Base-by-base conservation (phyloP, 495 filamentous ascomycete genomes). In the Staphylotrichum tortipilum region DNA sequence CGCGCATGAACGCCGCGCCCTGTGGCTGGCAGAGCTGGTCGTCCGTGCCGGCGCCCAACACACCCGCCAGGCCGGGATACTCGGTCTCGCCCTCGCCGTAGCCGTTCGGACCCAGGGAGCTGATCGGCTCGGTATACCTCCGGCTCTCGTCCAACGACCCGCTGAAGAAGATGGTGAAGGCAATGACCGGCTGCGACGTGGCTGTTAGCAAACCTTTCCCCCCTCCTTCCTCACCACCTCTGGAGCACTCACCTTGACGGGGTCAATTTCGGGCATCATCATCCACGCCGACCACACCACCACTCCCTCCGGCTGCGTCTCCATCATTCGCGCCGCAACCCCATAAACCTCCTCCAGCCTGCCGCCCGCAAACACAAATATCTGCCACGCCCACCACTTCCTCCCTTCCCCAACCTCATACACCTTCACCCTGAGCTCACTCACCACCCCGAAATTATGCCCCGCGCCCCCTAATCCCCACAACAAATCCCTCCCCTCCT, bases 391-490 rank as follows among this genome's bases (percentile, higher is more conserved):
- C 69, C 70, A 77, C 11, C 15, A 10, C 22, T 21, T 36, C 33
- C 15, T 34, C n/a, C 18, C 44, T 17, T 57, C 43, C 24, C 72
- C 70, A 6, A 61, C 46, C 30, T 77, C 72, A 51, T 76, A 76
- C n/a, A 78, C 59, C 53, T 70, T 72, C 15, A 54, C 58, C 19
- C 67, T 69, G 14, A 75, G 50, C 18, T 69, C 72, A 9, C 61
- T 74, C 7, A 84, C 73, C 49, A 82, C 76, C 28, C 79, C 80
- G 50, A 82, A 83, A 56, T 83, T 82, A 51, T 80, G 75, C 0
- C 80, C 79, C 7, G 78, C 80, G 2, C 81, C 81, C 18, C 67
- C 63, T 34, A 84, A 53, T 5, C 62, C 79, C 77, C 78, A 81
- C 57, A 68, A 79, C 44, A 81, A 66, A 28, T 80, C 72, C n/a